Conservation (phyloP, 139 green algal genomes). For the Micromonas pusilla region DNA sequence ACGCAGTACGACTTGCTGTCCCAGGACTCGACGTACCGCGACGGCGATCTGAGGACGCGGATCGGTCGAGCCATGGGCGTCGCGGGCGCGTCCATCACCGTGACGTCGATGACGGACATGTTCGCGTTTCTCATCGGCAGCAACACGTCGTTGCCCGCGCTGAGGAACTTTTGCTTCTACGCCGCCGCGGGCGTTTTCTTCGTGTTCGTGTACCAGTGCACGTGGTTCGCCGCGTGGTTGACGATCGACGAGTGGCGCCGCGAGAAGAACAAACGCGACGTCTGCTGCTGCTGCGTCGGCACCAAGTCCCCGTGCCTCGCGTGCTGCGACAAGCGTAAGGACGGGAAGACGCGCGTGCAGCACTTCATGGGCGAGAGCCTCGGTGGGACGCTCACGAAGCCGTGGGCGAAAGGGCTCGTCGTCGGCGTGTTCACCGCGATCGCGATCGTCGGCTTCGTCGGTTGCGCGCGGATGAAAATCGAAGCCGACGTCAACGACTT, state of each 20-base stretch:
- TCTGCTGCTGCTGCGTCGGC: slow-evolving; percentile 14
- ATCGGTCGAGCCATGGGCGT: slow-evolving; percentile 36
- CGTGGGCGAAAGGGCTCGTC: neutral
- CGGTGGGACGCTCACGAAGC: neutral
- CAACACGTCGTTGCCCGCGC: slow-evolving; percentile 45
- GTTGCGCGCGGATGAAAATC: slow-evolving; percentile 6
- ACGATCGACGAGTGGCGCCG: slow-evolving; percentile 39
- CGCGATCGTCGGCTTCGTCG: neutral
- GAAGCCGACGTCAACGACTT: slow-evolving; percentile 30
- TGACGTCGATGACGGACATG: slow-evolving; percentile 46
- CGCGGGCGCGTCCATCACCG: slow-evolving; percentile 42
- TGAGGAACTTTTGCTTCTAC: slow-evolving; percentile 47
- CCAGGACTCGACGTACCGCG: slow-evolving; percentile 23
- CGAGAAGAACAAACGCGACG: slow-evolving; percentile 17
- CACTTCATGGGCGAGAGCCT: neutral
- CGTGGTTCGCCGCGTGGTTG: slow-evolving; percentile 44
- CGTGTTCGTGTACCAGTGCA: slow-evolving; percentile 46
- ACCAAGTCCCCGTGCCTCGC: neutral
- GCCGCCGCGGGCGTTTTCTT: slow-evolving; percentile 44
- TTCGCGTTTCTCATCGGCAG: slow-evolving; percentile 49
- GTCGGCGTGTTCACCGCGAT: slow-evolving; percentile 13
- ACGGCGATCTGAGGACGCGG: slow-evolving; percentile 22
- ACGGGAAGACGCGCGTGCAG: neutral
- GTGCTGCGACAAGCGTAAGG: neutral
- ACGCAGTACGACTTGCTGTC: slow-evolving; percentile 40